These are phyloP conservation scores for Plasmodium cynomolgi DNA, from an alignment of 169 alveolate species.

Conservation along the genomic window DNA sequence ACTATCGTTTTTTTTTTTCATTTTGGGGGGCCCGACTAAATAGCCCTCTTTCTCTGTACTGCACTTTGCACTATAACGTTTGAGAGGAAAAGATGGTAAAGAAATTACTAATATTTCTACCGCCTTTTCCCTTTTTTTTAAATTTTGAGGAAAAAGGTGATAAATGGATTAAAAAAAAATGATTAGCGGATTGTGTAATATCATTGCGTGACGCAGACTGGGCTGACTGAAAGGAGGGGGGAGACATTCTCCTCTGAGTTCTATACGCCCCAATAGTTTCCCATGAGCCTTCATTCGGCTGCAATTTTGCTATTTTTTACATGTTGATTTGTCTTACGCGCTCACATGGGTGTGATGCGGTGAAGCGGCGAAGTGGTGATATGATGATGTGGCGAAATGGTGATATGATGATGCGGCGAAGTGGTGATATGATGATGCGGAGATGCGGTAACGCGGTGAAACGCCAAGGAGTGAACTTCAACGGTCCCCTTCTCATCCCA, in stretches of 20 bases:
- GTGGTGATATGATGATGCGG: no score
- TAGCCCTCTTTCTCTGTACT: not conserved
- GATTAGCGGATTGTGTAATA: not conserved
- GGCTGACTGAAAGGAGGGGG: not conserved
- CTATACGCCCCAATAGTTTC: not conserved
- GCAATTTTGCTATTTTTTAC: not conserved
- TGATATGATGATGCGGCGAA: no score
- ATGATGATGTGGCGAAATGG: no score
- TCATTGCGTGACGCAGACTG: not conserved
- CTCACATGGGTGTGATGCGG: not conserved
- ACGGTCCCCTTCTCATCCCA: not conserved
- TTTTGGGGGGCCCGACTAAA: not conserved
- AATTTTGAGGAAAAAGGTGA: not conserved
- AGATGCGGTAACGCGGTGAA: not conserved
- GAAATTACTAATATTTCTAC: not conserved
- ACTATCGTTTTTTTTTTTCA: conserved; percentile 17
- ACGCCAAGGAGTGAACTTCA: not conserved
- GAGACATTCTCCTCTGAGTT: not conserved
- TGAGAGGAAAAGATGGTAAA: not conserved
- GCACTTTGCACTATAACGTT: not conserved
- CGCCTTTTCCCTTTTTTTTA: not conserved
- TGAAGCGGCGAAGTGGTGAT: not conserved
- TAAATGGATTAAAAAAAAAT: conserved; percentile 1
- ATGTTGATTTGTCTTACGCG: not conserved
- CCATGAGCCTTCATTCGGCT: not conserved